These are phyloP conservation scores for Lepidopterella palustris DNA, from an alignment of 495 filamentous ascomycete species.

Conservation along the genomic window DNA sequence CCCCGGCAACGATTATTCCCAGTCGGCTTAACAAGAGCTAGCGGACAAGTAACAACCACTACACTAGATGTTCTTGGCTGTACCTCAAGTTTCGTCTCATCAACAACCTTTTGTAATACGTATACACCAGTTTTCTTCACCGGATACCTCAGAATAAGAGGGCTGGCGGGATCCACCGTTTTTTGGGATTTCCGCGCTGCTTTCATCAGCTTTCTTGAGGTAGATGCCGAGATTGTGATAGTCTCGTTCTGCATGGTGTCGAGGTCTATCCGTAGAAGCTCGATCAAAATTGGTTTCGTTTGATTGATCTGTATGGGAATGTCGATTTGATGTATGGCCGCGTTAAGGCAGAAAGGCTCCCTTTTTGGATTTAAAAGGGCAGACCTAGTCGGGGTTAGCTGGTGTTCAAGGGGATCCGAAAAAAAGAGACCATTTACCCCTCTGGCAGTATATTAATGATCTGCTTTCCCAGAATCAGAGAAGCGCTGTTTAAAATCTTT, in stretches of 20 bases:
- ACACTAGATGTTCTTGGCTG: conserved; percentile 65
- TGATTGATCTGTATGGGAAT: conserved; percentile 93
- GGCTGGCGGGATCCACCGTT: conserved; percentile 43
- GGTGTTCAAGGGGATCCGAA: neutral
- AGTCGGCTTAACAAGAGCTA: conserved; percentile 59
- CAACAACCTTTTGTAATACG: conserved; percentile 71
- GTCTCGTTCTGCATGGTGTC: conserved; percentile 71
- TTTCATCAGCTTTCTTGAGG: conserved; percentile 60
- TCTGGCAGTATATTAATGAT: conserved; percentile 96
- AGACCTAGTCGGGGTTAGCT: conserved; percentile 52
- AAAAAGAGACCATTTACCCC: conserved; percentile 53
- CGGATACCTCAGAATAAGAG: conserved; percentile 54
- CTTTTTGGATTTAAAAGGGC: conserved; percentile 77
- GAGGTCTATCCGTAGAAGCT: conserved; percentile 76
- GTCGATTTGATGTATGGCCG: conserved; percentile 48
- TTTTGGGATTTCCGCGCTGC: conserved; percentile 50
- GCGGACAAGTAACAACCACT: conserved; percentile 76
- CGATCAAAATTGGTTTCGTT: conserved; percentile 76
- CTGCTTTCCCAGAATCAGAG: conserved; percentile 88
- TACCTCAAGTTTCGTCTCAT: conserved; percentile 90
- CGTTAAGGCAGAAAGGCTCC: conserved; percentile 69
- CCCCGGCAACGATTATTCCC: conserved; percentile 65
- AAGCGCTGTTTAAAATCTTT: conserved; percentile 79
- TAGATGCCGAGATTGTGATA: conserved; percentile 62
- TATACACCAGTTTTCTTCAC: conserved; percentile 83